Percentiles rank a stretch among this genome's conserved stretches.
phyloP scores from a whole-genome alignment of 345 rosid genomes.

The Cochlearia excelsa region DNA sequence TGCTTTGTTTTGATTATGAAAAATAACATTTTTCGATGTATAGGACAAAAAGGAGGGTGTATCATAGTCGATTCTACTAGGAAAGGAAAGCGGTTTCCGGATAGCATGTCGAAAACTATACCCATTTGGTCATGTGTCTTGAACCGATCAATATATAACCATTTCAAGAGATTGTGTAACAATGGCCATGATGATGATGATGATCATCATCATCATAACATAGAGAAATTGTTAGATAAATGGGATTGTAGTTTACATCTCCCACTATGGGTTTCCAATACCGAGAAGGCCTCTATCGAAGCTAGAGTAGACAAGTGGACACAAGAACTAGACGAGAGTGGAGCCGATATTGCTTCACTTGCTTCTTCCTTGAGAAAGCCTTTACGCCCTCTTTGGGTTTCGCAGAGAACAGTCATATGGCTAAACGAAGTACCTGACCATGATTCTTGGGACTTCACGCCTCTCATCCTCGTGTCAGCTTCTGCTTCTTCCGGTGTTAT shows the following conservation, averaged over 20 bases:
- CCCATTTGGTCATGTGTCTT: constrained; percentile 89
- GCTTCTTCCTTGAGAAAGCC: constrained; percentile 68
- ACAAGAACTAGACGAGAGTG: constrained; percentile 61
- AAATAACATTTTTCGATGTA: constrained; percentile 26
- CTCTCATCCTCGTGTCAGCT: constrained; percentile 78
- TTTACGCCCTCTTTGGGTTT: constrained; percentile 78
- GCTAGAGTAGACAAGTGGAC: constrained; percentile 69
- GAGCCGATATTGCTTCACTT: constrained; percentile 74
- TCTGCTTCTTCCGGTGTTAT: constrained; percentile 48
- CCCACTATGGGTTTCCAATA: constrained; percentile 82
- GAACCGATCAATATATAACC: constrained; percentile 57
- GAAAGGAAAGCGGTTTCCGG: constrained; percentile 89
- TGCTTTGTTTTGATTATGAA: constrained; percentile 2
- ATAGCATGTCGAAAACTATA: constrained; percentile 94
- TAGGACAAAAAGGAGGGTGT: constrained; percentile 95
- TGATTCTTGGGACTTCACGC: constrained; percentile 87
- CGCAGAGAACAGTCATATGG: constrained; percentile 87
- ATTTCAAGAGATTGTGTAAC: constrained; percentile 36
- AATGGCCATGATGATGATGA: constrained; percentile 19
- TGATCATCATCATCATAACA: constrained; percentile 25
- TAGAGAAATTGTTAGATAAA: constrained; percentile 20
- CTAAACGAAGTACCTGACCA: constrained; percentile 85
- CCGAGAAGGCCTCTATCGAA: constrained; percentile 71
- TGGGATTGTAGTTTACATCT: constrained; percentile 95
- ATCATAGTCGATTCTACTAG: constrained; percentile 80